Evolutionary conservation across 331 rosid genomes (phyloP).

Genomic region (Quercus tomentella): DNA sequence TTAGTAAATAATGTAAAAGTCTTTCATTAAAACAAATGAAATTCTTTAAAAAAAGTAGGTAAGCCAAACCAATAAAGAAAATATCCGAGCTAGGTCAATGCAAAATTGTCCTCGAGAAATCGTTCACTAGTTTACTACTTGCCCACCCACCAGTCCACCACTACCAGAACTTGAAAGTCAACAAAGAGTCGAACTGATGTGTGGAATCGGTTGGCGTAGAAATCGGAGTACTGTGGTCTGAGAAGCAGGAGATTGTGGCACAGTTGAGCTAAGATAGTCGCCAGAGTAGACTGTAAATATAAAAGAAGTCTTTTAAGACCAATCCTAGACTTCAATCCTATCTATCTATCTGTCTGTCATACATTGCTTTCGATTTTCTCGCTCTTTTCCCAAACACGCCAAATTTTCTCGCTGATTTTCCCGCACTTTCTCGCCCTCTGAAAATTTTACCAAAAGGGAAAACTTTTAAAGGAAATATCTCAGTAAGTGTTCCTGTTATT

Average conservation of each 20-base stretch:
- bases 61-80: too few relatives aligned
- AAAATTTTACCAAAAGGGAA: not conserved
- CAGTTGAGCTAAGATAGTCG: conserved; percentile 20
- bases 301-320: conserved; percentile 6
- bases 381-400: conserved; percentile 15
- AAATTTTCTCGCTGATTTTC: conserved; percentile 7
- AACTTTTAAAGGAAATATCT: not conserved
- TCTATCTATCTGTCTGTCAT: conserved; percentile 1
- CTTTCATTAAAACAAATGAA: accelerated
- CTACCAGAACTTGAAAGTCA: not conserved
- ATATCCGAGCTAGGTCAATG: too few relatives aligned
- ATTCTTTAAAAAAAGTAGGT: too few relatives aligned
- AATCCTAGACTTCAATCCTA: not conserved
- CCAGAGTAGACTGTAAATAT: conserved; percentile 33
- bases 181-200: not conserved
- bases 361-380: conserved; percentile 24
- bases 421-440: conserved; percentile 15
- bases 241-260: conserved; percentile 15
- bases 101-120: too few relatives aligned
- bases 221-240: not conserved
- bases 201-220: not conserved
- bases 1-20: accelerated
- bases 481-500: too few relatives aligned
- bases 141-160: too few relatives aligned
- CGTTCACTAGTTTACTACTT: too few relatives aligned